Evolutionary conservation across 225 moss, liverwort and hornwort species (phyloP).

Genomic region (Polytrichum commune): DNA sequence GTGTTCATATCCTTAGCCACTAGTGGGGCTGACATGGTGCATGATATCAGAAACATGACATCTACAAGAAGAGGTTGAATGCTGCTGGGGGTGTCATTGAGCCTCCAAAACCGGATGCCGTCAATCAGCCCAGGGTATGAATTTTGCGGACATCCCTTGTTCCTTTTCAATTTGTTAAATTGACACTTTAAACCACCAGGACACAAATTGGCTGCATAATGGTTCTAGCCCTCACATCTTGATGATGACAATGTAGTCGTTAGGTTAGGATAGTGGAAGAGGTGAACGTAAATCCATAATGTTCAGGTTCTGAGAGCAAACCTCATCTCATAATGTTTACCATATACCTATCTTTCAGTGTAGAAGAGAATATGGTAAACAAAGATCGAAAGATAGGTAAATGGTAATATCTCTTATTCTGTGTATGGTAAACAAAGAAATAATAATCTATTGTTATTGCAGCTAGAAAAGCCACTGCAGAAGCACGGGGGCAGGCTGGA

Average conservation of each 20-base stretch:
- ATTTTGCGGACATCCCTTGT: neutral
- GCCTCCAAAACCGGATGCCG: conserved; percentile 72
- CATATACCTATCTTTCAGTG: too few relatives aligned
- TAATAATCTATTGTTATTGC: conserved; percentile 4
- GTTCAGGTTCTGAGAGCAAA: too few relatives aligned
- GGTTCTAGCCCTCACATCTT: too few relatives aligned
- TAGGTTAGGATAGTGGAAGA: too few relatives aligned
- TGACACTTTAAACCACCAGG: neutral
- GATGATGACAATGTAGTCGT: too few relatives aligned
- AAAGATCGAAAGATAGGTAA: too few relatives aligned
- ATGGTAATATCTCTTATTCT: too few relatives aligned
- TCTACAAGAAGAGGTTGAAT: conserved; percentile 88
- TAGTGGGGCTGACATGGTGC: neutral
- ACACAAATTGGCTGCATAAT: neutral
- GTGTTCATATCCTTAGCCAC: neutral
- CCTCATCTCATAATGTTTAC: too few relatives aligned
- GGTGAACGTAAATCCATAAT: too few relatives aligned
- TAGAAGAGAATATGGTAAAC: too few relatives aligned
- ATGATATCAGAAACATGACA: conserved; percentile 71
- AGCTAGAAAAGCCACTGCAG: conserved; percentile 87
- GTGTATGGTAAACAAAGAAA: too few relatives aligned
- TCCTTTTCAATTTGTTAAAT: neutral
- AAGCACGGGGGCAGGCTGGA: conserved; percentile 89
- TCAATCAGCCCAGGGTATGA: conserved; percentile 75
- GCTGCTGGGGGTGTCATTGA: conserved; percentile 65